Conservation (phyloP, 1,284 basidiomycete genomes). For the Thelephora terrestris region DNA sequence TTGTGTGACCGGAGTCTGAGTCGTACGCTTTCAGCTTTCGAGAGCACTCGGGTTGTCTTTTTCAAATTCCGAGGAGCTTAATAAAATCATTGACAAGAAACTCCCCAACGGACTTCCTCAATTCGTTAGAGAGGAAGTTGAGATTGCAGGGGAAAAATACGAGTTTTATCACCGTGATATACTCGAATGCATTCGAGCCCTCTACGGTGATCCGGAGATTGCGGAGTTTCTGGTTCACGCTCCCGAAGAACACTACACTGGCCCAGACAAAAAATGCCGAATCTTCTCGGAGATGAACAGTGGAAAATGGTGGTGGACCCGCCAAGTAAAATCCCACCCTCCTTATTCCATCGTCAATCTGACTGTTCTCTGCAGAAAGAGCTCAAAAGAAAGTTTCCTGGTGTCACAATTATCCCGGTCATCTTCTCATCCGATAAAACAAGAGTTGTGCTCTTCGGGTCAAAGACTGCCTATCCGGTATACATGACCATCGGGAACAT, state of each 20-base stretch:
- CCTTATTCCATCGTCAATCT: not conserved
- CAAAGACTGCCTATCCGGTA: too few species aligned
- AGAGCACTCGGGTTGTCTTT: not conserved
- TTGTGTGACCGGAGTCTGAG: not conserved
- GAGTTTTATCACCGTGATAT: not conserved
- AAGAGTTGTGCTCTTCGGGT: too few species aligned
- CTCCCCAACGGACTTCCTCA: not conserved
- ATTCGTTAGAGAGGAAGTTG: not conserved
- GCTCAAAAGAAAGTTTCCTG: conserved; percentile 19
- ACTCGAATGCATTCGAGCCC: not conserved
- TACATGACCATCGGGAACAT: conserved; percentile 37
- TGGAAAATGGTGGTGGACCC: too few species aligned
- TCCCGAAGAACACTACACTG: not conserved
- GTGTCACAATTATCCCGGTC: conserved; percentile 30
- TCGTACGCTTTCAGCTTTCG: not conserved
- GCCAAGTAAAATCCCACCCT: not conserved
- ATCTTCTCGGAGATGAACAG: not conserved
- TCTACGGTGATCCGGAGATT: conserved; percentile 1
- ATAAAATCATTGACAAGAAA: conserved; percentile 2
- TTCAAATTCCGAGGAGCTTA: not conserved
- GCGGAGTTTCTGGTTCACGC: not conserved
- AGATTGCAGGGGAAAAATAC: not conserved
- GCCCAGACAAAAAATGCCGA: not conserved
- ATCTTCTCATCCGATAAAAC: conserved; percentile 31
- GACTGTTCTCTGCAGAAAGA: conserved; percentile 14